A percentile compares a stretch with the other conserved stretches of the same genome.
phyloP scores from a whole-genome alignment of 2,329 filamentous ascomycete species.

The Pezicula neosporulosa region DNA sequence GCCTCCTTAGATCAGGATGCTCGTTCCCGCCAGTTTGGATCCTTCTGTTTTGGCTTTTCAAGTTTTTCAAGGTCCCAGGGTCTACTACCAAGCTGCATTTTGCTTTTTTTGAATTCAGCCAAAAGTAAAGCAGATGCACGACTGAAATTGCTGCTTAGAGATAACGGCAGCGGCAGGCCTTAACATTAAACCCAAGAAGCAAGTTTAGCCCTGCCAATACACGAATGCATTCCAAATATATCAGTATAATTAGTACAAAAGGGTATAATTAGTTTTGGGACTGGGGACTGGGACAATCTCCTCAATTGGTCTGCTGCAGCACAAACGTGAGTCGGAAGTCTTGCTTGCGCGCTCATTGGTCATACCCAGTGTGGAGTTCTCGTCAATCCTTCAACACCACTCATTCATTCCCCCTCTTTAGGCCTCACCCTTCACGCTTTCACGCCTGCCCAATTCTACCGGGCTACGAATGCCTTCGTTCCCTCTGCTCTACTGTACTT shows the following conservation, averaged over 20 bases:
- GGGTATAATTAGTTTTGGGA: constrained; percentile 13
- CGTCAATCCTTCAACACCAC: constrained; percentile 7
- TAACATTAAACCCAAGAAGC: constrained; percentile 3
- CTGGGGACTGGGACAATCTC: constrained; percentile 7
- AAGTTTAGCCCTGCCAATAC: neutral
- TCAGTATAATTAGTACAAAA: neutral
- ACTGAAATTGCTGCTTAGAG: constrained; percentile 4
- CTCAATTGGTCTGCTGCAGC: constrained; percentile 19
- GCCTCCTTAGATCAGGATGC: neutral
- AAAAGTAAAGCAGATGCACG: constrained; percentile 16
- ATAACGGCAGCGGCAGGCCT: constrained; percentile 6
- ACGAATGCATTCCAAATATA: neutral
- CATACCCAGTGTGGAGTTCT: constrained; percentile 9
- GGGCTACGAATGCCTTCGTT: constrained; percentile 3
- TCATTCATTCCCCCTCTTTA: constrained; percentile 16
- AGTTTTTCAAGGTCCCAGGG: constrained; percentile 1
- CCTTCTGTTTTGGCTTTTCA: neutral
- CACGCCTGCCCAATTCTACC: constrained; percentile 3
- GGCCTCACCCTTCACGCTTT: constrained; percentile 1
- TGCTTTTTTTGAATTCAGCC: constrained; percentile 10
- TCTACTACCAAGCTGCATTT: constrained; percentile 8
- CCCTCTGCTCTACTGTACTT: constrained; percentile 10
- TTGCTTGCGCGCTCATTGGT: constrained; percentile 10
- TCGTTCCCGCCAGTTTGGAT: constrained; percentile 1
- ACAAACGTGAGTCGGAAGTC: constrained; percentile 6